These are phyloP conservation scores for Penicillium pancosmium DNA, from an alignment of 495 filamentous ascomycete species.

Conservation along the genomic window DNA sequence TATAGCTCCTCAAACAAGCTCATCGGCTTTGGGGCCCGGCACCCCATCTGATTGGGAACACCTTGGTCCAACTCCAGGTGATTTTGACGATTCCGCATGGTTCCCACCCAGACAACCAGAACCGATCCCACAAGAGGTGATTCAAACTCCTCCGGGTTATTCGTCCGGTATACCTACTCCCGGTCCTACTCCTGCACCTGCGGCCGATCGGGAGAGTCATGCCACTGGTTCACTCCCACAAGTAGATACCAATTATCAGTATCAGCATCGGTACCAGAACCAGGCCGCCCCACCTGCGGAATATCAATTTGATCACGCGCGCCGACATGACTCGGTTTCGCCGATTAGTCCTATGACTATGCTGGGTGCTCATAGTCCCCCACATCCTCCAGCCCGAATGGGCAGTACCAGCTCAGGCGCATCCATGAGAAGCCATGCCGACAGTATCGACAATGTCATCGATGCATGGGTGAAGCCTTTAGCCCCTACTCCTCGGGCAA, in stretches of 20 bases:
- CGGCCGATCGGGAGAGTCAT: not conserved
- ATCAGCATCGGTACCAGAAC: not conserved
- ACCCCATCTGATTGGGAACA: conserved; percentile 66
- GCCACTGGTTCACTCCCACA: conserved; percentile 7
- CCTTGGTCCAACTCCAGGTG: conserved; percentile 41
- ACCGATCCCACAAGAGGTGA: conserved; percentile 13
- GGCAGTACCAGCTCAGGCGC: conserved; percentile 33
- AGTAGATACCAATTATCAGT: conserved; percentile 14
- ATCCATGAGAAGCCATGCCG: conserved; percentile 30
- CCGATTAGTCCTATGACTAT: conserved; percentile 31
- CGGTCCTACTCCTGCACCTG: not conserved
- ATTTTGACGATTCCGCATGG: conserved; percentile 37
- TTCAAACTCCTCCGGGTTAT: conserved; percentile 17
- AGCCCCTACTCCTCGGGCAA: conserved; percentile 15
- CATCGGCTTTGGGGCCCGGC: conserved; percentile 54
- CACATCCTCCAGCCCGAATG: conserved; percentile 27
- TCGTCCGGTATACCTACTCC: conserved; percentile 12
- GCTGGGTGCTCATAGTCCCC: conserved; percentile 18
- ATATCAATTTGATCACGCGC: conserved; percentile 3
- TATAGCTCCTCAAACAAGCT: conserved; percentile 17
- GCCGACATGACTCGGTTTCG: conserved; percentile 15
- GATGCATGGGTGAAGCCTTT: conserved; percentile 45
- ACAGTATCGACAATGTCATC: conserved; percentile 49
- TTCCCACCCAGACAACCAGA: conserved; percentile 28
- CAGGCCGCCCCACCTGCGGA: not conserved